phyloP scores from a whole-genome alignment of 148 eudicot genomes.

The Silene conica region DNA sequence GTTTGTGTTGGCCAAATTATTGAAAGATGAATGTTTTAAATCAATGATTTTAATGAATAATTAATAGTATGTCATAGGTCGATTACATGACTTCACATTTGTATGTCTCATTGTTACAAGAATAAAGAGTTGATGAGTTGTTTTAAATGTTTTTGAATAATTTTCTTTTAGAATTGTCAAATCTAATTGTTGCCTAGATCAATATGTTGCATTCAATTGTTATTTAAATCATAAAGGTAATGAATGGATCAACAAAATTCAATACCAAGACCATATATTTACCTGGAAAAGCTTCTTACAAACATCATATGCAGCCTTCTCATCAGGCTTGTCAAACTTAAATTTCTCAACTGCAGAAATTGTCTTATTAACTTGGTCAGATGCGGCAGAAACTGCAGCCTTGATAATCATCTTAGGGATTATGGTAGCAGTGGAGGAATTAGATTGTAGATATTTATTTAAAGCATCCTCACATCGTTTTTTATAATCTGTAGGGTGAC shows the following conservation, averaged over 20 bases:
- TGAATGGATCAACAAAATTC: too few relatives aligned
- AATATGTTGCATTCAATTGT: too few relatives aligned
- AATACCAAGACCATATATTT: not conserved
- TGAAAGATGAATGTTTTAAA: too few relatives aligned
- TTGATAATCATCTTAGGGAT: slow-evolving; percentile 11
- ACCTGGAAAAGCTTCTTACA: slow-evolving; percentile 51
- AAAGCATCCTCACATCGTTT: slow-evolving; percentile 48
- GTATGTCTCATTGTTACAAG: too few relatives aligned
- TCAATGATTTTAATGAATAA: too few relatives aligned
- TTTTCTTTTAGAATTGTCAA: not conserved
- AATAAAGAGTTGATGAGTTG: too few relatives aligned
- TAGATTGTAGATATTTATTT: slow-evolving; percentile 30
- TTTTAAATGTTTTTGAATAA: not conserved
- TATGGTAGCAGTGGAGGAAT: slow-evolving; percentile 9
- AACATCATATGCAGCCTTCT: slow-evolving; percentile 56
- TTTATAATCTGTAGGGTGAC: slow-evolving; percentile 56
- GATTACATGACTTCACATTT: too few relatives aligned
- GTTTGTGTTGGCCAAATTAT: too few relatives aligned
- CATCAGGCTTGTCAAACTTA: slow-evolving; percentile 38
- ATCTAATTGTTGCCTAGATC: not conserved
- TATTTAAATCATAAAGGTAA: too few relatives aligned
- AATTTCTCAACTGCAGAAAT: slow-evolving; percentile 17
- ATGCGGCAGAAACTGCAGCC: slow-evolving; percentile 11
- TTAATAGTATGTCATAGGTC: too few relatives aligned
- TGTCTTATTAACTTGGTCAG: slow-evolving; percentile 2